Percentiles rank a stretch among this genome's conserved stretches.
phyloP scores from a whole-genome alignment of 495 filamentous ascomycete genomes.

The Aspergillus sclerotioniger region DNA sequence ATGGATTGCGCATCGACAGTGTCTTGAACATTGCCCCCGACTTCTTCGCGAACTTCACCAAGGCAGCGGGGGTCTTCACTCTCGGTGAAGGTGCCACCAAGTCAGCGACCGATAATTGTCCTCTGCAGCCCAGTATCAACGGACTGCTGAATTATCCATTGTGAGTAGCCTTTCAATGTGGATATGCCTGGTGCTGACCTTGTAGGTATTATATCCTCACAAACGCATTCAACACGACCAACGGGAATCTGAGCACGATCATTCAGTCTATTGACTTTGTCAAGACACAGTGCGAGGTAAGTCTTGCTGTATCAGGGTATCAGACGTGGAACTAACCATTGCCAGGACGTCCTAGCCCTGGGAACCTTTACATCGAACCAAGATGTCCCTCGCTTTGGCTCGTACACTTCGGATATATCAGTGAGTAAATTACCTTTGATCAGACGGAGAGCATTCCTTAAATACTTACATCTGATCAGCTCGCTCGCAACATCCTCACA shows the following conservation, averaged over 20 bases:
- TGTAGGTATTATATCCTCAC: constrained; percentile 3
- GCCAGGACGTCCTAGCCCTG: constrained; percentile 1
- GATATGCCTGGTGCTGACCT: neutral
- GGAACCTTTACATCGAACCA: constrained; percentile 2
- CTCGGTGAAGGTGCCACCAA: neutral
- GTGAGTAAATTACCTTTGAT: neutral
- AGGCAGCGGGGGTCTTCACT: neutral
- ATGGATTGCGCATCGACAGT: constrained; percentile 4
- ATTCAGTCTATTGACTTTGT: neutral
- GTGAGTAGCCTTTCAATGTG: neutral
- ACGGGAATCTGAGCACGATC: neutral
- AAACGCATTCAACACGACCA: constrained; percentile 1
- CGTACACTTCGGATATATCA: constrained; percentile 5
- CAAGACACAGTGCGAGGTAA: constrained; percentile 1
- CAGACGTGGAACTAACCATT: neutral
- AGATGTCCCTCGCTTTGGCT: constrained; percentile 3
- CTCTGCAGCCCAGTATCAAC: neutral
- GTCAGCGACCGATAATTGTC: neutral
- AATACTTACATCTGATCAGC: neutral
- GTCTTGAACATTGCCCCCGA: constrained; percentile 1
- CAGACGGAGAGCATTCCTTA: neutral
- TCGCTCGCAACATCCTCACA: constrained; percentile 3
- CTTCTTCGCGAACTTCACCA: constrained; percentile 2
- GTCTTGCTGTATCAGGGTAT: neutral
- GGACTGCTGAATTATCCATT: constrained; percentile 2